Base-by-base conservation (phyloP, 2,329 filamentous ascomycete genomes). In the Colletotrichum destructivum region DNA sequence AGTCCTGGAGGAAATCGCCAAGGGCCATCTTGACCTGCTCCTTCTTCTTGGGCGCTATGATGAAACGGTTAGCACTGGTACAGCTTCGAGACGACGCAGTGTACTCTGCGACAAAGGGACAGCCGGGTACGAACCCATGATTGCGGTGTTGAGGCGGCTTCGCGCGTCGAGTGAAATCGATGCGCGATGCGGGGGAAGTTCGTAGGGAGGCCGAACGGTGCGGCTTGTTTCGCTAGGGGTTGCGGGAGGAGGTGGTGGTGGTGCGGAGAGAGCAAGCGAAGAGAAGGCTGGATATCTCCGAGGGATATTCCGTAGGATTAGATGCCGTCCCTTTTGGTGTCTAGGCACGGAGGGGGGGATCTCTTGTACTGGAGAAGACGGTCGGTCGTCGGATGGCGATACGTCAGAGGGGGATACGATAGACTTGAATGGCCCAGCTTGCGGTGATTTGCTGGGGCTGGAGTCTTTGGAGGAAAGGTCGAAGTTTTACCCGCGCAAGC, bases 11-110 rank as follows among this genome's bases (percentile, higher is more conserved):
- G 90, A 99, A 99, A 86, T 94, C 94, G 88, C 94, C 94, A 82
- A 98, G 92, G 88, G 94, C 94, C 93, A 99, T 96, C 89, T 97
- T 99, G 91, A 97, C 93, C 84, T 91, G 89, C 86, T 97, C 92
- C 88, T 94, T 93, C 88, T 97, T 97, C 84, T 95, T 94, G 77
- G 95, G 96, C 89, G 93, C 95, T 97, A 80, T 73, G 81, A 64
- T 73, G 73, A 65, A 62, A 66, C 71, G 59, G 62, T 72, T 70
- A 74, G 75, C 51, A 69, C 68, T 56, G 59, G 71, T 46, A 7
- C 56, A 16, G 15, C 13, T 56, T 56, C 7, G 52, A 42, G 55
- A 42, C 31, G 54, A 44, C 26, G 51, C 38, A 62, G 16, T 23
- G 23, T 31, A 35, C 35, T 38, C 38, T 40, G 51, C 46, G 57